Conservation (phyloP, 2,329 filamentous ascomycete genomes). For the Xylariaceae sp. region DNA sequence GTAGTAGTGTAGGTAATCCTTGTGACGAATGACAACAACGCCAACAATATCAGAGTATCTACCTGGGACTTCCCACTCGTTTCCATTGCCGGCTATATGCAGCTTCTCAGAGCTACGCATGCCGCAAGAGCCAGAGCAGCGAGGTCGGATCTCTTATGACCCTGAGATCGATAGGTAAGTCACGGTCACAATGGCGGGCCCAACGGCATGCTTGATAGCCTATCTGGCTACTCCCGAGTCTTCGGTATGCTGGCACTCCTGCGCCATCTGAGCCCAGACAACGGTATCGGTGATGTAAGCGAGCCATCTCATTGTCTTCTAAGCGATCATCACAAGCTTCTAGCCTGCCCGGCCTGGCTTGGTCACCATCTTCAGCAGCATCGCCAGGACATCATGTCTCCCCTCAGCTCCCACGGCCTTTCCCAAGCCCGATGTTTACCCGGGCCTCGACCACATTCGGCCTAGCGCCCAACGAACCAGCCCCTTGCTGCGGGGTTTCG, state of each 20-base stretch:
- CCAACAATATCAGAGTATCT: conserved; percentile 1
- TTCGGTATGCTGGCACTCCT: neutral
- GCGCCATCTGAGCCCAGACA: neutral
- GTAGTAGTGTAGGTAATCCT: conserved; percentile 5
- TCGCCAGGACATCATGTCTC: conserved; percentile 21
- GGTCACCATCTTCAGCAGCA: conserved; percentile 5
- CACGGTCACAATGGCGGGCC: neutral
- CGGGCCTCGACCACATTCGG: conserved; percentile 16
- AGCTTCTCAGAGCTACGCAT: neutral
- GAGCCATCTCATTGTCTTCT: neutral
- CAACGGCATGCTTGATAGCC: conserved; percentile 2
- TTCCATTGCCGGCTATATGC: neutral
- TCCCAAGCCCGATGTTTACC: conserved; percentile 22
- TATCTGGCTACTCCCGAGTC: neutral
- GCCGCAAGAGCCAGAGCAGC: neutral
- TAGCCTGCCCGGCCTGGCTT: neutral
- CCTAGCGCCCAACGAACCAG: conserved; percentile 13
- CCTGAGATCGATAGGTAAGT: neutral
- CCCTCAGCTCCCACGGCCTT: conserved; percentile 18
- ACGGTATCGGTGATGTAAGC: conserved; percentile 7
- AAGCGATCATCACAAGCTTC: neutral
- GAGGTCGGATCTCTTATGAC: neutral
- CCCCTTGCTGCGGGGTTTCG: conserved; percentile 11
- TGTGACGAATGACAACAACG: conserved; percentile 8
- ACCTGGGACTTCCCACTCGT: neutral